Evolutionary conservation across 202 grass and related monocot species (phyloP).

Genomic region (Alloteropsis angusta): DNA sequence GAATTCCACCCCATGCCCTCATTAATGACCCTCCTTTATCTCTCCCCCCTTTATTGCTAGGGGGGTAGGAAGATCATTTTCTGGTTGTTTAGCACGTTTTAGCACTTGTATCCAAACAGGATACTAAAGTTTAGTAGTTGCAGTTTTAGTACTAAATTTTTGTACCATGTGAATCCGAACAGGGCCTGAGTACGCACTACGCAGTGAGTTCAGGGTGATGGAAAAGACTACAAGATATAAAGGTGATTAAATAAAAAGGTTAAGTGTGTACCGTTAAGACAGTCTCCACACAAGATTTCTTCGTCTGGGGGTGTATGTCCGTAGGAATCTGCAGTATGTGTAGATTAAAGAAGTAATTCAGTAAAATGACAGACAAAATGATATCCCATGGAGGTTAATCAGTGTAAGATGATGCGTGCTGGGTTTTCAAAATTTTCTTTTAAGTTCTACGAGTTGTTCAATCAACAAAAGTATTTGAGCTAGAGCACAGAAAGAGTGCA

Average conservation of each 20-base stretch:
- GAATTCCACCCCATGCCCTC: too few species aligned
- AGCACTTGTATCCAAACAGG: too few species aligned
- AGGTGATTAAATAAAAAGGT: background rate
- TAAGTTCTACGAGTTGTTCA: background rate
- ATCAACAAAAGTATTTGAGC: background rate
- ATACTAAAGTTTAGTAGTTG: too few species aligned
- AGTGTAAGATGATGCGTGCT: background rate
- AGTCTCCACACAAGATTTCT: slow-evolving; percentile 95
- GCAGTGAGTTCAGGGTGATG: background rate
- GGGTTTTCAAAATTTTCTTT: background rate
- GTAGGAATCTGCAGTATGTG: slow-evolving; percentile 75
- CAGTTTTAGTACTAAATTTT: too few species aligned
- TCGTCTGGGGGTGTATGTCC: slow-evolving; percentile 77
- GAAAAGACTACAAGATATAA: background rate
- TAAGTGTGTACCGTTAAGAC: slow-evolving; percentile 82
- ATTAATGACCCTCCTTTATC: too few species aligned
- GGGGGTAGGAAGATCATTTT: too few species aligned
- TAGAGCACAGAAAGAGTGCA: background rate
- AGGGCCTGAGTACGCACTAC: too few species aligned
- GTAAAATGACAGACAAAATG: slow-evolving; percentile 9
- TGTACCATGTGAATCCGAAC: too few species aligned
- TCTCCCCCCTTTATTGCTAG: too few species aligned
- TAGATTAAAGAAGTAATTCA: slow-evolving; percentile 11
- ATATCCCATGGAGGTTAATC: slow-evolving; percentile 2
- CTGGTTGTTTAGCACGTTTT: too few species aligned